These are phyloP conservation scores for Sclerotinia minor DNA, from an alignment of 2,329 filamentous ascomycete species.

Conservation along the genomic window DNA sequence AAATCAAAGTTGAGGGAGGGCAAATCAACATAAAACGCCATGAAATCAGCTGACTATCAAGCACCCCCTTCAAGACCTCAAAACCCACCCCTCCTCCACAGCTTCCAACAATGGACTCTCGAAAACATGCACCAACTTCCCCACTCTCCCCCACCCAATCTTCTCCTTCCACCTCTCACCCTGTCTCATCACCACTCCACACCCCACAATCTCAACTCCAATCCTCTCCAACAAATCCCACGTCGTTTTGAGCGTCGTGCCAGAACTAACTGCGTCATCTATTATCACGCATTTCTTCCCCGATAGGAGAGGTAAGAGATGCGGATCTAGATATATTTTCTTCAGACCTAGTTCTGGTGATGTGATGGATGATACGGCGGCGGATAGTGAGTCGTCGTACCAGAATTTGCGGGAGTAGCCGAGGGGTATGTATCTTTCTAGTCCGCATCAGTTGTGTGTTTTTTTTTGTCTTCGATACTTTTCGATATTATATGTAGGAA, in stretches of 20 bases:
- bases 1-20: background rate
- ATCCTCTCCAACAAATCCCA: slow-evolving; percentile 38
- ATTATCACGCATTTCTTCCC: slow-evolving; percentile 34
- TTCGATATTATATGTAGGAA: too few species aligned
- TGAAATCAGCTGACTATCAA: background rate
- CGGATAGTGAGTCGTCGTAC: slow-evolving; percentile 35
- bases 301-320: slow-evolving; percentile 32
- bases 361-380: slow-evolving; percentile 36
- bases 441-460: too few species aligned
- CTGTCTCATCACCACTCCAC: slow-evolving; percentile 39
- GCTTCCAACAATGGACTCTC: slow-evolving; percentile 35
- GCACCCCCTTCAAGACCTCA: background rate
- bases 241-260: slow-evolving; percentile 34
- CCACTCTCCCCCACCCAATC: slow-evolving; percentile 29
- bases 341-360: slow-evolving; percentile 32
- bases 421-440: slow-evolving; percentile 37
- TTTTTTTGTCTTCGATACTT: too few species aligned
- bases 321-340: slow-evolving; percentile 36
- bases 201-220: slow-evolving; percentile 30
- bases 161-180: slow-evolving; percentile 33
- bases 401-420: slow-evolving; percentile 40
- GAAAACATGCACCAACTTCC: slow-evolving; percentile 33
- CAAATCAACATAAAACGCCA: background rate
- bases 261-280: slow-evolving; percentile 39
- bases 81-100: slow-evolving; percentile 35